Evolutionary conservation across 352 stramenopile species (phyloP).

Genomic region (Pythium phragmiticola): DNA sequence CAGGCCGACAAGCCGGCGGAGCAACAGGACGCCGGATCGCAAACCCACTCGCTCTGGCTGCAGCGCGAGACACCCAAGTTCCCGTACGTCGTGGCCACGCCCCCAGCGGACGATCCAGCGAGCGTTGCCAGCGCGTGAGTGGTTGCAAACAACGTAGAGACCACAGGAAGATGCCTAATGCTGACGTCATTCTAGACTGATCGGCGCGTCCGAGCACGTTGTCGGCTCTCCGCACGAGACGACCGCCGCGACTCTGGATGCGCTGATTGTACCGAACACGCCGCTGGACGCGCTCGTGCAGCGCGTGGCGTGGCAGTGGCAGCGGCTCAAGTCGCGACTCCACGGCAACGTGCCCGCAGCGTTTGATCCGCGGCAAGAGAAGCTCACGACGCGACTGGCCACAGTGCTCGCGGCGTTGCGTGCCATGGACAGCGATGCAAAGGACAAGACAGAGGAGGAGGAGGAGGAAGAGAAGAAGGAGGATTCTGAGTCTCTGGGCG

Average conservation of each 20-base stretch:
- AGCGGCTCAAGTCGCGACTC: constrained; percentile 37
- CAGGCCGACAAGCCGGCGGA: neutral
- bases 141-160: neutral
- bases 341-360: constrained; percentile 42
- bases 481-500: neutral
- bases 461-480: neutral
- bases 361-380: constrained; percentile 29
- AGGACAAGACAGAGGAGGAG: neutral
- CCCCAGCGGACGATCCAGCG: constrained; percentile 47
- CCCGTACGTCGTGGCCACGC: constrained; percentile 62
- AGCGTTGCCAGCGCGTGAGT: constrained; percentile 17
- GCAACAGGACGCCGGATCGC: constrained; percentile 2
- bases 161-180: neutral
- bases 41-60: constrained; percentile 37
- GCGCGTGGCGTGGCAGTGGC: constrained; percentile 38
- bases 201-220: constrained; percentile 10
- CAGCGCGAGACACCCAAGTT: constrained; percentile 53
- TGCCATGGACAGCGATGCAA: neutral
- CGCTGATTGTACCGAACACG: constrained; percentile 31
- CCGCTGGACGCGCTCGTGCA: constrained; percentile 27
- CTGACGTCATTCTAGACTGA: neutral
- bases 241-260: constrained; percentile 34
- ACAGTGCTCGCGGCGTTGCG: constrained; percentile 12
- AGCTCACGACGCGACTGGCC: constrained; percentile 10
- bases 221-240: constrained; percentile 38